phyloP scores from a whole-genome alignment of 2,329 filamentous ascomycete genomes.

The Malbranchea cinnamomea region DNA sequence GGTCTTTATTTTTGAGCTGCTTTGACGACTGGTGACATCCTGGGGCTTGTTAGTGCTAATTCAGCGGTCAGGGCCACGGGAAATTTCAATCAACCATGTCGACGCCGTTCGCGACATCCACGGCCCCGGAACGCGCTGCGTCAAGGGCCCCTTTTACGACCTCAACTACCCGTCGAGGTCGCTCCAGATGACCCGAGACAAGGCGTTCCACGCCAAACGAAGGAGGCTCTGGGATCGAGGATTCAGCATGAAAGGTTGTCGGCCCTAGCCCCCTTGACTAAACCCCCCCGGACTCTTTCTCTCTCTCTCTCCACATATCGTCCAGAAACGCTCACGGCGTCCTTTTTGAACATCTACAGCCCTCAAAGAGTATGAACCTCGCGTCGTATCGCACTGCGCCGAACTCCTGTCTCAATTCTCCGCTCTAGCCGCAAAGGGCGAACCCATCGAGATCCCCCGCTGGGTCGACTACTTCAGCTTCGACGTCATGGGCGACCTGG shows the following conservation, averaged over 20 bases:
- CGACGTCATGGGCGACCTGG: conserved; percentile 24
- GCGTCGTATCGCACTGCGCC: conserved; percentile 5
- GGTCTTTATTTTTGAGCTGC: background rate
- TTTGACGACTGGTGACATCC: too few species aligned
- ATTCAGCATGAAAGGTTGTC: conserved; percentile 3
- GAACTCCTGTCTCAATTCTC: conserved; percentile 4
- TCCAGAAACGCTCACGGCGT: background rate
- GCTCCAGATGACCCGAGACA: conserved; percentile 2
- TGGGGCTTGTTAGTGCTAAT: too few species aligned
- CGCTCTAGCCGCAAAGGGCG: background rate
- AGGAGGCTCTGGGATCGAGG: conserved; percentile 3
- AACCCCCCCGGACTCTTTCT: background rate
- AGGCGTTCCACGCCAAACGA: conserved; percentile 1
- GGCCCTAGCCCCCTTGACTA: background rate
- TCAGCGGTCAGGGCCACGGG: conserved; percentile 9
- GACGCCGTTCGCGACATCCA: conserved; percentile 9
- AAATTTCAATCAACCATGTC: conserved; percentile 12
- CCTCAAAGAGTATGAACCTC: conserved; percentile 7
- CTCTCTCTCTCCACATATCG: background rate
- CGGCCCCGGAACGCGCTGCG: conserved; percentile 10
- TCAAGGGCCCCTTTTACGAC: conserved; percentile 8
- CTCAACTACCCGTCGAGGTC: background rate
- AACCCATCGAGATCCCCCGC: conserved; percentile 6
- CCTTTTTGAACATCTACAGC: conserved; percentile 1
- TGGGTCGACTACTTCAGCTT: conserved; percentile 16